Percentiles rank a stretch among this genome's conserved stretches.
Evolutionary conservation across 1,284 basidiomycete genomes (phyloP).

Genomic region (Cystobasidium pallidum): DNA sequence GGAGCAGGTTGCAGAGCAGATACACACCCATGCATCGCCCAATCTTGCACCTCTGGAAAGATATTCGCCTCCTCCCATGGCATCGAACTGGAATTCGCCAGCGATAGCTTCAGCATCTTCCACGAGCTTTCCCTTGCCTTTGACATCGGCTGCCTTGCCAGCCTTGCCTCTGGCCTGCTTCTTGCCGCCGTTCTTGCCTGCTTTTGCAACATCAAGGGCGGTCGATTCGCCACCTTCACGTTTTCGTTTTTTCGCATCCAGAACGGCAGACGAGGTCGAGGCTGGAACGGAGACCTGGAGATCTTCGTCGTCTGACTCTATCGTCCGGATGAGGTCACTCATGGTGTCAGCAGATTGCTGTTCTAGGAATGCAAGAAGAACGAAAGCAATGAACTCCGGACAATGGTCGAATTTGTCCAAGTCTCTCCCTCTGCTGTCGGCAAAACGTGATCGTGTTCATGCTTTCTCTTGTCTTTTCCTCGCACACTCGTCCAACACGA

Average conservation of each 20-base stretch:
- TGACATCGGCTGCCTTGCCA: constrained; percentile 49
- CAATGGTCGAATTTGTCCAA: constrained; percentile 5
- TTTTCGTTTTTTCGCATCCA: constrained; percentile 41
- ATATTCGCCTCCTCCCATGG: constrained; percentile 64
- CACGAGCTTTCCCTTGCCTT: constrained; percentile 48
- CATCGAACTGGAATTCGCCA: constrained; percentile 72
- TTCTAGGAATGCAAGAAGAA: background rate
- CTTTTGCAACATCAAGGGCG: too few relatives aligned
- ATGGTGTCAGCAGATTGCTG: constrained; percentile 20
- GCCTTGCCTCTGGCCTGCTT: constrained; percentile 47
- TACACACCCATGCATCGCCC: constrained; percentile 59
- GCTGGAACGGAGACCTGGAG: constrained; percentile 47
- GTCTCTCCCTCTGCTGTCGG: background rate
- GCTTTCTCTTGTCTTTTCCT: background rate
- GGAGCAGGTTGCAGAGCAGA: constrained; percentile 58
- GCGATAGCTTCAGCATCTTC: constrained; percentile 49
- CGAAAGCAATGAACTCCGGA: background rate
- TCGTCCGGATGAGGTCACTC: constrained; percentile 75
- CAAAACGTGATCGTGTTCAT: constrained; percentile 10
- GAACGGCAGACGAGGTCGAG: constrained; percentile 32
- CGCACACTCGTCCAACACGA: constrained; percentile 35
- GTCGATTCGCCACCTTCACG: constrained; percentile 3
- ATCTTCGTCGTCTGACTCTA: constrained; percentile 74
- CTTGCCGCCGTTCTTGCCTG: constrained; percentile 43
- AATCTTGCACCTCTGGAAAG: constrained; percentile 22